Conservation (phyloP, 2,329 filamentous ascomycete species). For the Pseudocercospora vitis region DNA sequence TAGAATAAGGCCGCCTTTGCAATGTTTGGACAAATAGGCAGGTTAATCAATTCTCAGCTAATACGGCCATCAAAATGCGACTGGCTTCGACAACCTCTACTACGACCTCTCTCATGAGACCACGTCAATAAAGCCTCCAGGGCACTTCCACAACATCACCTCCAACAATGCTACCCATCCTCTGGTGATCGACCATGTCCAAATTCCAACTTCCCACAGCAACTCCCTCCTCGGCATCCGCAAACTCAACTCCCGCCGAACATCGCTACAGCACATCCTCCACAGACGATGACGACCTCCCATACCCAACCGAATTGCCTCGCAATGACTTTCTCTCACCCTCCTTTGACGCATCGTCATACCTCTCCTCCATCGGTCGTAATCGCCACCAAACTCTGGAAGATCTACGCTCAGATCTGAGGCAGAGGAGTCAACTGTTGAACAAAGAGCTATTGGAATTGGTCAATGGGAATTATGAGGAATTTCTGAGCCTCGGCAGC, state of each 20-base stretch:
- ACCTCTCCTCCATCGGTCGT: slow-evolving; percentile 72
- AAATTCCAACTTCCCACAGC: slow-evolving; percentile 47
- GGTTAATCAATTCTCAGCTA: too few species aligned
- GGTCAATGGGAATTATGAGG: slow-evolving; percentile 91
- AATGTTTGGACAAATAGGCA: too few species aligned
- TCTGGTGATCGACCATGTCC: slow-evolving; percentile 43
- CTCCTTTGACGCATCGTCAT: slow-evolving; percentile 75
- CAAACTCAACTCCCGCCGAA: slow-evolving; percentile 45
- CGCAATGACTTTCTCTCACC: slow-evolving; percentile 77
- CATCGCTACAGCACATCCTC: slow-evolving; percentile 55
- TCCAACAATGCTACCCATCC: slow-evolving; percentile 2
- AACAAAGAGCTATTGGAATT: slow-evolving; percentile 87
- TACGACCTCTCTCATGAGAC: too few species aligned
- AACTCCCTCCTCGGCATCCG: slow-evolving; percentile 23
- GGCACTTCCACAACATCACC: background rate
- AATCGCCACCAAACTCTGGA: slow-evolving; percentile 94
- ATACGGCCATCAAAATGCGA: too few species aligned
- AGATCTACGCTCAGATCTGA: slow-evolving; percentile 82
- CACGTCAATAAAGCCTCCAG: too few species aligned
- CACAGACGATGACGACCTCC: slow-evolving; percentile 66
- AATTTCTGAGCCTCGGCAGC: slow-evolving; percentile 80
- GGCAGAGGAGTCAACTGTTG: slow-evolving; percentile 75
- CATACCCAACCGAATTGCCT: slow-evolving; percentile 82
- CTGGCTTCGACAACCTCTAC: too few species aligned
- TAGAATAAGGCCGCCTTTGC: too few species aligned